Conservation (phyloP, 179 eudicot genomes). For the Nepenthes alata region DNA sequence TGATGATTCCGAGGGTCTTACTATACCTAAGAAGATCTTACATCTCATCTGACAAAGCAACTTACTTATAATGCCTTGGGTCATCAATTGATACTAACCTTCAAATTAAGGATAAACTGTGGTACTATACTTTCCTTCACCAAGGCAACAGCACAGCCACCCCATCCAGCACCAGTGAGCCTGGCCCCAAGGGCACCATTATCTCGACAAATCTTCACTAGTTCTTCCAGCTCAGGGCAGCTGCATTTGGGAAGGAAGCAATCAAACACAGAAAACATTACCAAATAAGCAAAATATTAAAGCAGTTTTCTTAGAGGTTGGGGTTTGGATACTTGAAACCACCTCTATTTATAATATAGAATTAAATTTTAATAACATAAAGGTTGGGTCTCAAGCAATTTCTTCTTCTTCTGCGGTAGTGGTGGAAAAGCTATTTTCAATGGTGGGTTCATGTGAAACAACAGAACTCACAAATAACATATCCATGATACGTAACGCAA, state of each 20-base stretch:
- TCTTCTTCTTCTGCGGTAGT: neutral
- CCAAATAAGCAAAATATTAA: no score
- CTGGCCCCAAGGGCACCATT: conserved; percentile 95
- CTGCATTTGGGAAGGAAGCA: conserved; percentile 16
- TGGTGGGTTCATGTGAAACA: no score
- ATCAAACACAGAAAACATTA: neutral
- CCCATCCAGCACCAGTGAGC: conserved; percentile 99
- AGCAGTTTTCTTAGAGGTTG: no score
- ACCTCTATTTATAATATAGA: no score
- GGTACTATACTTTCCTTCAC: conserved; percentile 78
- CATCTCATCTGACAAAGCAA: neutral
- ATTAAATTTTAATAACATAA: no score
- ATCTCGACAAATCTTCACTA: conserved; percentile 58
- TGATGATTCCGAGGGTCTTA: no score
- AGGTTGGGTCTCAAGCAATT: no score
- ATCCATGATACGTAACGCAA: no score
- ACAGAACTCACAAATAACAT: no score
- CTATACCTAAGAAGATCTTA: no score
- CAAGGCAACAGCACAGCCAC: conserved; percentile 89
- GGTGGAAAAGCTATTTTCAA: neutral
- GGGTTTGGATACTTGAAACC: no score
- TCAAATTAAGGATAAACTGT: conserved; percentile 80
- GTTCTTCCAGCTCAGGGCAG: conserved; percentile 94
- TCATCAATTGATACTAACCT: conserved; percentile 27
- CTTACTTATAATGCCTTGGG: neutral